Conservation (phyloP, 441 rosid genomes). For the Adansonia gregorii region DNA sequence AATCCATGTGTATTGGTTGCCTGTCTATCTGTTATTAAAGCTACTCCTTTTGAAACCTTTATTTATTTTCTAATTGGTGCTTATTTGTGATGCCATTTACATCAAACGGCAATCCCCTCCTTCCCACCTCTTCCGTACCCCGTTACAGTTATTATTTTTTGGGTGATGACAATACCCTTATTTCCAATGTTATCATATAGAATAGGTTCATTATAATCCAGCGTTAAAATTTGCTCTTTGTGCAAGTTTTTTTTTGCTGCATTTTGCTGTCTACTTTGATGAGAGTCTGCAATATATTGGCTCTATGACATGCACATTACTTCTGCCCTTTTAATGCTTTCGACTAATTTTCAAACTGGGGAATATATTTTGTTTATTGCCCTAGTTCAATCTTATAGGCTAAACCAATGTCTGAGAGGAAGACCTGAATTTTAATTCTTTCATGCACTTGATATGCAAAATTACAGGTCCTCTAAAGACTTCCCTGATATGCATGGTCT, state of each 20-base stretch:
- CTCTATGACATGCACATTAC: conserved; percentile 17
- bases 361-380: conserved; percentile 29
- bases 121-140: too few species aligned
- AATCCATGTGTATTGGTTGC: neutral
- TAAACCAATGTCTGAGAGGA: conserved; percentile 35
- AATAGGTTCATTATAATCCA: conserved; percentile 13
- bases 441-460: conserved; percentile 66
- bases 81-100: neutral
- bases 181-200: conserved; percentile 14
- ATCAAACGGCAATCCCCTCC: neutral
- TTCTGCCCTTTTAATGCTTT: conserved; percentile 7
- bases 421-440: conserved; percentile 58
- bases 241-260: conserved; percentile 8
- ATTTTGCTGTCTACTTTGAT: neutral
- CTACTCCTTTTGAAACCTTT: neutral
- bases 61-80: neutral
- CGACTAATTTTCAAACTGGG: conserved; percentile 24
- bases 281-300: conserved; percentile 10
- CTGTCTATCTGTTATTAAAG: neutral
- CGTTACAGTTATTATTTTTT: neutral
- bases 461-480: conserved; percentile 93
- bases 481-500: conserved; percentile 89
- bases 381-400: conserved; percentile 42
- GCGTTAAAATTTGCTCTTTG: neutral
- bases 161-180: conserved; percentile 1